Base-by-base conservation (phyloP, 2,329 filamentous ascomycete species). In the Neofusicoccum parvum region DNA sequence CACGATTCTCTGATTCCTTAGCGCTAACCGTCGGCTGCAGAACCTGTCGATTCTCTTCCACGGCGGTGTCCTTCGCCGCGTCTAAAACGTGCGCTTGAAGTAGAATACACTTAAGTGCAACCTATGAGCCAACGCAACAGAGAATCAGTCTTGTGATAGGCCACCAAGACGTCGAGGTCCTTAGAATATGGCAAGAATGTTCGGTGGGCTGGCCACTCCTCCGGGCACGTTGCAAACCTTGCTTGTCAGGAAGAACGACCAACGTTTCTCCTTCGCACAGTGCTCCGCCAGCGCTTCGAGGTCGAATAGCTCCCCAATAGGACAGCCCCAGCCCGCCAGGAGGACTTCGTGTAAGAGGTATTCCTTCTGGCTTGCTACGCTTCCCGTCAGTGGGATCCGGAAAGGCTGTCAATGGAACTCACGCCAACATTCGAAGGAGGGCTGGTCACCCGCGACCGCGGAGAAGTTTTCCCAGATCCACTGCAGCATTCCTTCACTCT, bases 401-500 rank as follows among this genome's bases (percentile, higher is more conserved):
- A 14, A 3, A 53, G 5, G 10, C 3, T 12, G n/a, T 10, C 1
- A 12, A 3, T 10, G n/a, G 7, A 68, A 68, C 41, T 68, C 41
- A 66, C 62, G 86, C 71, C 85, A 82, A 1, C 83, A 81, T 76
- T 91, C 89, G 65, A 90, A 90, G 0, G 82, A 80, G 34, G 83
- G 83, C n/a, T 81, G 76, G 72, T 91, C 89, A 0, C 86, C 85
- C 0, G 84, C 87, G 1, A 89, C 87, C 0, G 86, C 88, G 0
- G 87, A 80, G 69, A 91, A 90, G 62, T 86, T 84, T 70, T 91
- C 86, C 80, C 89, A 89, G 60, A 90, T 69, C 87, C 88, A 91
- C 46, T 83, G 81, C 3, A 84, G 80, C 9, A 86, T 82, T 23
- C 82, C 81, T 36, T 84, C 76, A 36, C 53, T 65, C 45, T 67